Conservation (phyloP, 441 rosid genomes). For the Sinapis alba region DNA sequence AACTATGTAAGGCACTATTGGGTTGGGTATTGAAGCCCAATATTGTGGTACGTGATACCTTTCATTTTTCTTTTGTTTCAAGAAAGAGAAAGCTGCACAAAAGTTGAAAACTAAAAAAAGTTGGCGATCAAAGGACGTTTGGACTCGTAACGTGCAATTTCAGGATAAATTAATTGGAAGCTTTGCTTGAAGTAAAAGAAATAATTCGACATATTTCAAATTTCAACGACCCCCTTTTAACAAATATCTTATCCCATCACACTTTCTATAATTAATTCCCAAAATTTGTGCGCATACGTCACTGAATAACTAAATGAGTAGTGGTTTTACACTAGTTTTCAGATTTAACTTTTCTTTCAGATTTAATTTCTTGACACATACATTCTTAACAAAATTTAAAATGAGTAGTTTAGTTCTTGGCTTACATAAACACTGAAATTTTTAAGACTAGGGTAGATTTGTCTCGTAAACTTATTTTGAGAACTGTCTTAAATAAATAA, state of each 20-base stretch:
- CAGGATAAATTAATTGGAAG: neutral
- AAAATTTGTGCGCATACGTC: neutral
- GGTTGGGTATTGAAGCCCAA: conserved; percentile 6
- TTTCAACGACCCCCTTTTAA: neutral
- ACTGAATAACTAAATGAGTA: neutral
- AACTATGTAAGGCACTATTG: neutral
- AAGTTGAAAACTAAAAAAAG: neutral
- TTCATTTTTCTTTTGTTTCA: neutral
- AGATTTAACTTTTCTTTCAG: neutral
- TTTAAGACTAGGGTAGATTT: neutral
- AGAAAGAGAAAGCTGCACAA: neutral
- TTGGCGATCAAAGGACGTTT: conserved; percentile 1
- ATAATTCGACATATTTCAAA: neutral
- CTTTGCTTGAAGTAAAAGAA: conserved; percentile 7
- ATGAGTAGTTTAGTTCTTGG: neutral
- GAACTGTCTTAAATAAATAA: too few species aligned
- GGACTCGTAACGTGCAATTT: neutral
- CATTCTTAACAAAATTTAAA: neutral
- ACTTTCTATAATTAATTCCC: neutral
- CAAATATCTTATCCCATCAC: neutral
- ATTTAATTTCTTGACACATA: neutral
- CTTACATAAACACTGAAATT: neutral
- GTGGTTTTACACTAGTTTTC: neutral
- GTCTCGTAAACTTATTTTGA: too few species aligned
- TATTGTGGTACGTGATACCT: neutral